These are phyloP conservation scores for Podaxis carcinomalis DNA, from an alignment of 768 basidiomycete species.

Conservation along the genomic window DNA sequence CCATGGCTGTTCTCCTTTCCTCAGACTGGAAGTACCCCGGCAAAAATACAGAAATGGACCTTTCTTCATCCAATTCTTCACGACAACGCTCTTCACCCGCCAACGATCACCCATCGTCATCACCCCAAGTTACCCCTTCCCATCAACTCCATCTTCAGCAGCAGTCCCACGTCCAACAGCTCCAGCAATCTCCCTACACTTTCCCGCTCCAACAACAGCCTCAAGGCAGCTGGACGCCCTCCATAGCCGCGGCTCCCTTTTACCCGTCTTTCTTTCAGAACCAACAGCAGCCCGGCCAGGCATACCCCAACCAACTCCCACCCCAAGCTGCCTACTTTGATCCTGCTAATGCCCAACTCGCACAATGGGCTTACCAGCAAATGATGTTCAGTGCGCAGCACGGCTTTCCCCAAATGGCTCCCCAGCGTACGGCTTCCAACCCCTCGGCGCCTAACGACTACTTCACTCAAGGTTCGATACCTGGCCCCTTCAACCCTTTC, in stretches of 20 bases:
- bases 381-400: constrained; percentile 81
- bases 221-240: constrained; percentile 67
- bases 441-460: constrained; percentile 43
- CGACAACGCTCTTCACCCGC: constrained; percentile 57
- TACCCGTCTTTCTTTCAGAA: constrained; percentile 79
- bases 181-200: constrained; percentile 45
- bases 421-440: constrained; percentile 37
- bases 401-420: constrained; percentile 41
- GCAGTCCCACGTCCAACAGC: constrained; percentile 19
- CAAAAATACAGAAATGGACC: constrained; percentile 63
- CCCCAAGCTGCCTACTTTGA: constrained; percentile 66
- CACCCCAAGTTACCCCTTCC: constrained; percentile 7
- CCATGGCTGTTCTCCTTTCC: constrained; percentile 78
- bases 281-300: constrained; percentile 49
- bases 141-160: constrained; percentile 20
- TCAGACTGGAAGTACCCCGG: constrained; percentile 68
- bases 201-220: constrained; percentile 71
- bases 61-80: constrained; percentile 33
- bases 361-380: constrained; percentile 89
- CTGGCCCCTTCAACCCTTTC: constrained; percentile 53
- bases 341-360: constrained; percentile 68
- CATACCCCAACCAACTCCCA: constrained; percentile 44
- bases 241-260: constrained; percentile 63
- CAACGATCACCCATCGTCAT: constrained; percentile 38
- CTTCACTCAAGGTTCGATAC: constrained; percentile 51